phyloP scores from a whole-genome alignment of 305 asterid species.

The Fraxinus albicans region DNA sequence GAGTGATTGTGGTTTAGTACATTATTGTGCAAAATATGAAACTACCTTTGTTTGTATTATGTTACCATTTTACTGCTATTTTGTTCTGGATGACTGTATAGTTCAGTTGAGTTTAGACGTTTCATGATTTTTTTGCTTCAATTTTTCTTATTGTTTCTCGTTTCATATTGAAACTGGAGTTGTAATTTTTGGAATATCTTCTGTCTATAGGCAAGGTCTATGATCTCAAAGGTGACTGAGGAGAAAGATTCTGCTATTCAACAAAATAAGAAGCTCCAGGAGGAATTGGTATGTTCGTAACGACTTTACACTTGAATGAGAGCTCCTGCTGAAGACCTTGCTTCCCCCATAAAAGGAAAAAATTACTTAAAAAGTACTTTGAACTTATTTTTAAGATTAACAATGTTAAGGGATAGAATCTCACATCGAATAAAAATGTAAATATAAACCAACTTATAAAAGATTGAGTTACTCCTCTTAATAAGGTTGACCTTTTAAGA shows the following conservation, averaged over 20 bases:
- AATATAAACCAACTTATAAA: too few species aligned
- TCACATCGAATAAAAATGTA: too few species aligned
- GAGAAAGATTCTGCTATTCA: constrained; percentile 62
- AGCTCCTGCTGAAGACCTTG: not conserved
- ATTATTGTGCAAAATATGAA: not conserved
- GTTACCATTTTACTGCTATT: constrained; percentile 1
- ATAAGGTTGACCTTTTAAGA: too few species aligned
- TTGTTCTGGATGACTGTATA: constrained; percentile 9
- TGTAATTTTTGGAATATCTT: constrained; percentile 16
- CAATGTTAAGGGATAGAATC: too few species aligned
- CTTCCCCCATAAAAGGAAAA: not conserved
- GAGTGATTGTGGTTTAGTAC: not conserved
- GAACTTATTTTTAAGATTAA: not conserved
- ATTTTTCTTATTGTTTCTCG: not conserved
- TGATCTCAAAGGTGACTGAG: constrained; percentile 60
- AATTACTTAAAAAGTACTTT: not conserved
- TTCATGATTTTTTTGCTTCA: not conserved
- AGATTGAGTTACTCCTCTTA: too few species aligned
- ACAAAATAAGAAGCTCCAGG: constrained; percentile 60
- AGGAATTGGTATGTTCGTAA: constrained; percentile 60
- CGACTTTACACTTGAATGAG: not conserved
- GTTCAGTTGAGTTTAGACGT: not conserved
- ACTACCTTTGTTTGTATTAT: not conserved
- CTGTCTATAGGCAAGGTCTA: constrained; percentile 45
- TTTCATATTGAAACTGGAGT: not conserved